Evolutionary conservation across 106 monocot species (phyloP), one percentile per base, ranked within the genome.

Genomic region (Agapanthus africanus): DNA sequence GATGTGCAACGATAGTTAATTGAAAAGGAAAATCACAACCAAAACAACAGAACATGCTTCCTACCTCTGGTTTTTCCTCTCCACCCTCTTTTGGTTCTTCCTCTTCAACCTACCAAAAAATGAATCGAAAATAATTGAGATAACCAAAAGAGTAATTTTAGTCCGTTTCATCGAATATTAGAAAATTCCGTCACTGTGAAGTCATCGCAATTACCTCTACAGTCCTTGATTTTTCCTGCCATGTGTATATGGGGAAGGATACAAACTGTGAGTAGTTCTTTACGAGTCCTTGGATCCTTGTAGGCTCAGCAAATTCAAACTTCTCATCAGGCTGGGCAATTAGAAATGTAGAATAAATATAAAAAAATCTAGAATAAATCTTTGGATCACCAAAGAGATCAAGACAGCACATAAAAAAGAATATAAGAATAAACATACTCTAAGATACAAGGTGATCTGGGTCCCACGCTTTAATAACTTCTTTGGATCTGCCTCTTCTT

Each of bases 261-360:
- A 97, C 91, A 82, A 97, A 97, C 70, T 97, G 95, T 40, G 95
- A 97, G 76, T 97, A 97, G 68, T 97, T 97, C 84, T 97, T 97
- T 14, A 97, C 91, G 51, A 97, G 54, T 40, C 71, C 79, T 68
- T 92, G 91, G 40, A 92, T 85, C 73, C 78, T 91, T 33, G 79
- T 69, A 23, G 95, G 91, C 6, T 97, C 91, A 0, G 89, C 75
- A 80, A 86, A 97, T 70, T 97, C 95, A 64, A 79, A 91, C 69
- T 97, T 97, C 56, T 97, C 95, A 75, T 97, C 95, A 11, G 79
- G 69, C 95, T 97, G 78, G 31, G 36, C 40, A 60, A 9, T 38
- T 42, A 70, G 42, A 42, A n/a, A n/a, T n/a, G n/a, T n/a, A n/a
- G n/a, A n/a, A n/a, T n/a, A n/a, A n/a, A n/a, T n/a, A n/a, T n/a